phyloP scores from a whole-genome alignment of 2,329 filamentous ascomycete genomes.

The Anthostomella pinea region DNA sequence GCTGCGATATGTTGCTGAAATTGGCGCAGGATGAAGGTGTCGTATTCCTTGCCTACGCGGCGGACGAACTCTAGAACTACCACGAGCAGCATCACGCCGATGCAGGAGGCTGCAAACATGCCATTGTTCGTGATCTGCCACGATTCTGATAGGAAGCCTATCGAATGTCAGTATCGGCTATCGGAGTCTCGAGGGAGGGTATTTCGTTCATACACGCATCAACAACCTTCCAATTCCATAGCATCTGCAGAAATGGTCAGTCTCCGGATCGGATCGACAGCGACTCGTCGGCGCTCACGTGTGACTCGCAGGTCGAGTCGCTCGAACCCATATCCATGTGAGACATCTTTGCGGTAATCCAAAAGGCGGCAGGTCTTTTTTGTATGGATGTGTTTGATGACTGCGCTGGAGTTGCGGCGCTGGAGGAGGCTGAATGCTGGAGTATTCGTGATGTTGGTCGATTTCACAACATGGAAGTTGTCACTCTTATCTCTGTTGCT shows the following conservation, averaged over 20 bases:
- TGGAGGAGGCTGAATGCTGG: no score
- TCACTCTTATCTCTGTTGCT: no score
- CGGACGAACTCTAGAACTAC: slow-evolving; percentile 40
- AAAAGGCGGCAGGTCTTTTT: slow-evolving; percentile 1
- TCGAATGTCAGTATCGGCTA: background rate
- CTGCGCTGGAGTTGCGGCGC: background rate
- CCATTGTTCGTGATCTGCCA: slow-evolving; percentile 41
- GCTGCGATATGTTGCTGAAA: slow-evolving; percentile 36
- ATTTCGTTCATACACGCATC: slow-evolving; percentile 34
- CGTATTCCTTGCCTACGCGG: slow-evolving; percentile 41
- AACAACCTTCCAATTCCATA: slow-evolving; percentile 44
- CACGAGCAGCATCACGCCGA: slow-evolving; percentile 40
- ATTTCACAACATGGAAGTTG: no score
- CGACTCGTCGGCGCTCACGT: slow-evolving; percentile 4
- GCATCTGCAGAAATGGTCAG: slow-evolving; percentile 34
- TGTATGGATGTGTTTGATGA: background rate
- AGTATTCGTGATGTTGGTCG: no score
- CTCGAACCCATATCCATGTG: slow-evolving; percentile 14
- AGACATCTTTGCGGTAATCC: slow-evolving; percentile 24
- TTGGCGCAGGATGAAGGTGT: slow-evolving; percentile 37
- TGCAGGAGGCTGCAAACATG: slow-evolving; percentile 42
- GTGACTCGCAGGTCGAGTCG: slow-evolving; percentile 9
- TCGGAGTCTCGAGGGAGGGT: background rate
- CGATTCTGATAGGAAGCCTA: slow-evolving; percentile 37
- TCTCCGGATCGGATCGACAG: slow-evolving; percentile 4